Evolutionary conservation across 768 basidiomycete species (phyloP).

Genomic region (Pleurotus djamor): DNA sequence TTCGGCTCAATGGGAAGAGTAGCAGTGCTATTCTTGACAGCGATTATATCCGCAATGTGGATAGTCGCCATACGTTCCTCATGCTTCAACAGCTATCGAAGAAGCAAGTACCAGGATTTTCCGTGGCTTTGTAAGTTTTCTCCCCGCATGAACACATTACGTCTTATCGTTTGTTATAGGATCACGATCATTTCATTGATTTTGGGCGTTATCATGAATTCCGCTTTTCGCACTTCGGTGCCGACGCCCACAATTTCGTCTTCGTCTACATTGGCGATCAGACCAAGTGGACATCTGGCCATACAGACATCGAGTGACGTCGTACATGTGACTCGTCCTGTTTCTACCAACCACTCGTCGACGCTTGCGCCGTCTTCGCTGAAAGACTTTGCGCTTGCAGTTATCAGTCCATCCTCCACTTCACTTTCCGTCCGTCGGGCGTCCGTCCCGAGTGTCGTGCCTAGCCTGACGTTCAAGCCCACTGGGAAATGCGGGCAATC

Average conservation of each 20-base stretch:
- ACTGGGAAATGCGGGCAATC: conserved; percentile 14
- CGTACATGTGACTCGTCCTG: conserved; percentile 5
- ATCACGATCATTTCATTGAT: conserved; percentile 69
- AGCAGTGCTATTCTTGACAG: conserved; percentile 43
- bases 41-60: conserved; percentile 39
- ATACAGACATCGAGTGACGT: conserved; percentile 11
- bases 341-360: conserved; percentile 21
- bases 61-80: conserved; percentile 38
- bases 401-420: conserved; percentile 47
- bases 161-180: conserved; percentile 29
- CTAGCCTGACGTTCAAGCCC: conserved; percentile 14
- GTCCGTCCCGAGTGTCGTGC: conserved; percentile 16
- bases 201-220: conserved; percentile 58
- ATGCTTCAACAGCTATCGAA: conserved; percentile 46
- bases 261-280: conserved; percentile 16
- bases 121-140: conserved; percentile 62
- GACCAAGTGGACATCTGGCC: conserved; percentile 11
- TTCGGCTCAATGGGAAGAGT: conserved; percentile 30
- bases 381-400: conserved; percentile 50
- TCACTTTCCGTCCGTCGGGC: conserved; percentile 30
- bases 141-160: conserved; percentile 11
- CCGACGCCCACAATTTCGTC: conserved; percentile 30
- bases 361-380: conserved; percentile 34
- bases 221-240: conserved; percentile 37
- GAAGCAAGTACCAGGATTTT: conserved; percentile 29